Percentiles rank a stretch among this genome's conserved stretches.
Evolutionary conservation across 2,329 filamentous ascomycete genomes (phyloP).

Genomic region (Xylariaceae sp.): DNA sequence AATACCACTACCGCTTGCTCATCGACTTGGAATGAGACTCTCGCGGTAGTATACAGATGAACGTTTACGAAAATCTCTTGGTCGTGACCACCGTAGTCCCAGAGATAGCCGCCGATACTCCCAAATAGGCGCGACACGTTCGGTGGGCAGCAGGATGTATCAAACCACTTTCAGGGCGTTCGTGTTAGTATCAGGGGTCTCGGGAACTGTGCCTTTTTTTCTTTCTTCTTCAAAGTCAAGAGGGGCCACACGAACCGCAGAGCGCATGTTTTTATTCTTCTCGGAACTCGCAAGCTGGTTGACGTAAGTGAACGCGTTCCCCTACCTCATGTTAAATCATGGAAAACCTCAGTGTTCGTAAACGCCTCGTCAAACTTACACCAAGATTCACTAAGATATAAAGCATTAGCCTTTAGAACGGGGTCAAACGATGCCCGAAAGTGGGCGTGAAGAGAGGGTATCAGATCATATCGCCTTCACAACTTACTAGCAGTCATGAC

Average conservation of each 20-base stretch:
- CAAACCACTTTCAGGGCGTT: conserved; percentile 44
- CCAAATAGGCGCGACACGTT: conserved; percentile 53
- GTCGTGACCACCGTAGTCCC: conserved; percentile 36
- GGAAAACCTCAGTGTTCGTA: background rate
- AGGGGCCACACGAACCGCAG: conserved; percentile 29
- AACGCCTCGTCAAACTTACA: conserved; percentile 6
- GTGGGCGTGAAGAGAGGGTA: background rate
- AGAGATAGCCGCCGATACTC: conserved; percentile 51
- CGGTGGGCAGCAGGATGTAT: conserved; percentile 55
- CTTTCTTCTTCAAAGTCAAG: background rate
- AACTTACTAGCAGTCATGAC: conserved; percentile 44
- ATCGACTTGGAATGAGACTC: conserved; percentile 36
- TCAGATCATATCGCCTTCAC: background rate
- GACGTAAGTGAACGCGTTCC: conserved; percentile 54
- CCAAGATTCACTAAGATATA: conserved; percentile 43
- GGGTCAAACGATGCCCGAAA: background rate
- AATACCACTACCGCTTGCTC: conserved; percentile 35
- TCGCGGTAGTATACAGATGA: conserved; percentile 51
- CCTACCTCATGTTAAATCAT: conserved; percentile 24
- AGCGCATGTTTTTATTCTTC: conserved; percentile 42
- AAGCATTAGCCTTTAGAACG: background rate
- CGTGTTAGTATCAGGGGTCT: background rate
- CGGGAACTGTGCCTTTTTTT: no score
- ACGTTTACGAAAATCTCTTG: conserved; percentile 41
- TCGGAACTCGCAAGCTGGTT: conserved; percentile 55